Conservation (phyloP, 495 filamentous ascomycete genomes). For the Jackrogersella minutella region DNA sequence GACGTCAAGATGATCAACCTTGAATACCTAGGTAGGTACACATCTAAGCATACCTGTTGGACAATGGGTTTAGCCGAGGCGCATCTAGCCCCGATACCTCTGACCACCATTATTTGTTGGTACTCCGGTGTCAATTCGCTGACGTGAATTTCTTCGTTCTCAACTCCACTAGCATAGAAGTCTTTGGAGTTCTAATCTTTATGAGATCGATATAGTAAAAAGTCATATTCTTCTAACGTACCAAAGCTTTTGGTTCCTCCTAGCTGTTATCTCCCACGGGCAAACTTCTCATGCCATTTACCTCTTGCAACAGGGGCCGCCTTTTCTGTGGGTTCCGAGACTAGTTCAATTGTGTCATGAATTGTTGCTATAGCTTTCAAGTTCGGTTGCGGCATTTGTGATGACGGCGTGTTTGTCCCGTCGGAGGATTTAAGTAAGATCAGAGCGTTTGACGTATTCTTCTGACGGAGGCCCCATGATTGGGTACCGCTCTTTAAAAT, state of each 20-base stretch:
- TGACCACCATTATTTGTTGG: not conserved
- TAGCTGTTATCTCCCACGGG: constrained; percentile 49
- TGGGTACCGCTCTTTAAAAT: constrained; percentile 74
- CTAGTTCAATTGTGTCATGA: constrained; percentile 76
- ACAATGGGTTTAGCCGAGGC: not conserved
- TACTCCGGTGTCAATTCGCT: not conserved
- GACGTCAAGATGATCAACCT: no score
- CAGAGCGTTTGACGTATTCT: constrained; percentile 89
- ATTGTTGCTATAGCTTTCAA: constrained; percentile 73
- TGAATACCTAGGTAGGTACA: no score
- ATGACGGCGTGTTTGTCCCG: constrained; percentile 18
- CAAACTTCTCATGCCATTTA: constrained; percentile 93
- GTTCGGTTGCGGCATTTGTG: constrained; percentile 47
- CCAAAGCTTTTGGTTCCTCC: not conserved
- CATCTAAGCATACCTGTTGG: no score
- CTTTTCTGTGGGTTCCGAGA: constrained; percentile 49
- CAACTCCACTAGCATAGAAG: not conserved
- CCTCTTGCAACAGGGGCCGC: constrained; percentile 61
- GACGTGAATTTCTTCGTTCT: not conserved
- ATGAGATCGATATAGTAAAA: not conserved
- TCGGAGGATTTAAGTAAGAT: constrained; percentile 68
- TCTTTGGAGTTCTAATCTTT: not conserved
- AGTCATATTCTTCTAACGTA: not conserved
- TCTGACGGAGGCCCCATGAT: constrained; percentile 84
- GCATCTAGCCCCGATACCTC: not conserved